Base-by-base conservation (phyloP, 1,284 basidiomycete genomes). In the Gomphus sp. region DNA sequence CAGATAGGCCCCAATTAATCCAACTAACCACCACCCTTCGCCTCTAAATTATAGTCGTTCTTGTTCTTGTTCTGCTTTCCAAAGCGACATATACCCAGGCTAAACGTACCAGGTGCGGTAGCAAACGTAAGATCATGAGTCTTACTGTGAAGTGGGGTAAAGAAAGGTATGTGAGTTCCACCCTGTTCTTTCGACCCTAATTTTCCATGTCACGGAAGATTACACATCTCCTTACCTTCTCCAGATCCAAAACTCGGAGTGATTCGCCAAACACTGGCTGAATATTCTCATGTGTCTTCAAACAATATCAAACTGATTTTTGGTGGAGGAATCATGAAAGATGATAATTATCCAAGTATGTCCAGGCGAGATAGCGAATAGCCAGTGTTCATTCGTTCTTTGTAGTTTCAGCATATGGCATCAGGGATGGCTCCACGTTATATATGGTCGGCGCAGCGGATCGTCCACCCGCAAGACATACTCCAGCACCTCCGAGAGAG, bases 271-370 rank as follows among this genome's bases (percentile, higher is more conserved):
- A 71, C 76, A 37, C 70, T 91, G 62, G 80, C 86, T 2, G 79
- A 82, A 8, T 80, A 83, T 68, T 89, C 85, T 3, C 81, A 82
- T 58, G 76, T 91, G 6, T 77, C 81, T 0, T 69, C 69, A 41
- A 64, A 76, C 64, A 77, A 78, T n/a, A 89, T 91, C 77, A 88
- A 89, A 68, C 78, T 92, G 68, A 80, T 92, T 60, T 84, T 88
- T 69, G 79, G 84, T 45, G 89, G 89, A 48, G 89, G 86, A 5
- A 76, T 91, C 66, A 85, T 91, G 80, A 86, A 84, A 63, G 88
- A 91, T 67, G 84, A 92, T 66, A 73, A 73, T 61, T 83, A 80
- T 4, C 81, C 79, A 48, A 74, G 85, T 89, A 66, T 67, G 80
- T 79, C 18, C 60, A 61, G 55, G 55, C 51, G 25, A 45, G 4